Base-by-base conservation (phyloP, 2,329 filamentous ascomycete genomes). In the Colletotrichum sublineola region DNA sequence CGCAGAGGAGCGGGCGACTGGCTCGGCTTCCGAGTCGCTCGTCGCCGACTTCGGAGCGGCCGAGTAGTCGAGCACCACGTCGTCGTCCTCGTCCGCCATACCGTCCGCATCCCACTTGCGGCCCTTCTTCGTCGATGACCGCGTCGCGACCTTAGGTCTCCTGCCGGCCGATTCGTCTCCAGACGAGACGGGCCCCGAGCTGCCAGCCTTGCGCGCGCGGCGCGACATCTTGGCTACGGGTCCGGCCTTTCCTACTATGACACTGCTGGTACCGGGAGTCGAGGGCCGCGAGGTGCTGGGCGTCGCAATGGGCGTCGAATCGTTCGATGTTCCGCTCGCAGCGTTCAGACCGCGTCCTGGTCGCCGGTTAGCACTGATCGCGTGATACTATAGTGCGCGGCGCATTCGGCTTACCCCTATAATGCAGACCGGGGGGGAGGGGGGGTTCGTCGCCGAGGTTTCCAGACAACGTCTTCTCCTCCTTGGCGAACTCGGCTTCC, bases 31-130 rank as follows among this genome's bases (percentile, higher is more conserved):
- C 62, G 88, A 88, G 75, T 89, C 88, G 63, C 84, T 88, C 52
- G 84, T 84, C 33, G 82, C 79, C 57, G 84, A 85, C 58, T 87
- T 88, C 29, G 86, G 83, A 9, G 87, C 88, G 42, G 87, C 84
- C n/a, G 96, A 99, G 82, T 98, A 99, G 83, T 99, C 96, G 44
- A 99, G 87, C 71, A 94, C 90, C 20, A 92, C 87, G 77, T 90
- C 90, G 73, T 94, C 93, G 69, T 94, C 93, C 79, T 97, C 96
- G 75, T 95, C 94, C 8, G 94, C 94, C 76, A 92, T 86, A 5
- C 96, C 96, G 79, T 97, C 94, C 6, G 93, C 94, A 78, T 95
- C 94, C 96, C 96, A 99, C 79, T 93, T 95, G 74, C 96, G 91
- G 77, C 94, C 94, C 81, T 94, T 95, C 86, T 98, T 98, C 11